These are phyloP conservation scores for Triticum turgidum DNA, from an alignment of 176 grass and related monocot species.

Conservation along the genomic window DNA sequence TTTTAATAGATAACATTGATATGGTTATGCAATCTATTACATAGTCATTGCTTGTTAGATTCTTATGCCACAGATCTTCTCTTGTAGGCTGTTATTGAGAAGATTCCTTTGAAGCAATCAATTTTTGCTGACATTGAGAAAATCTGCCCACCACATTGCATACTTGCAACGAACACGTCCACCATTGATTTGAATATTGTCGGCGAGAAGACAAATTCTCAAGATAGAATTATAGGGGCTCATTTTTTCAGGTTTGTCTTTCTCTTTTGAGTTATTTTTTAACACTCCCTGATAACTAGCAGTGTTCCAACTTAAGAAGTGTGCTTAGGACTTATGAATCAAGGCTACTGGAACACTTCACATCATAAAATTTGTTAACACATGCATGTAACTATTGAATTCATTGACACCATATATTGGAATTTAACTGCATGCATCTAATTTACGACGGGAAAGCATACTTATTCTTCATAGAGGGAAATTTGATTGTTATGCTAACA, in stretches of 20 bases:
- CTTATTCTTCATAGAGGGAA: slow-evolving; percentile 3
- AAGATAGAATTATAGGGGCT: slow-evolving; percentile 86
- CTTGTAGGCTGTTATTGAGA: slow-evolving; percentile 90
- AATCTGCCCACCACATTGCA: slow-evolving; percentile 69
- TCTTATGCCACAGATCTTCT: slow-evolving; percentile 10
- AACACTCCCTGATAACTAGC: not conserved
- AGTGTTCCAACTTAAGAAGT: not conserved
- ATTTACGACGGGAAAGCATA: not conserved
- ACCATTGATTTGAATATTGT: slow-evolving; percentile 86
- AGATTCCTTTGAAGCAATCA: slow-evolving; percentile 80
- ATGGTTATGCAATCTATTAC: slow-evolving; percentile 15
- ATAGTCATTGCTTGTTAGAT: slow-evolving; percentile 17
- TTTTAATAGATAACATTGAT: not conserved
- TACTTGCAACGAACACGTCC: slow-evolving; percentile 91
- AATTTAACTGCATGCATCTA: slow-evolving; percentile 2
- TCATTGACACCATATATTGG: not conserved
- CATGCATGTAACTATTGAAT: not conserved
- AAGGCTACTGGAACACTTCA: not conserved
- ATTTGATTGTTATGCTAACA: not conserved
- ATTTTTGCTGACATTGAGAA: slow-evolving; percentile 95
- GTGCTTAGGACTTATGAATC: not conserved
- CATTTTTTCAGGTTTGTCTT: slow-evolving; percentile 91
- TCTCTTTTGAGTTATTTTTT: not conserved
- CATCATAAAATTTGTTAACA: not conserved
- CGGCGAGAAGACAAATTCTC: slow-evolving; percentile 75